A percentile compares a stretch with the other conserved stretches of the same genome.
Conservation (phyloP, 78 protist species). For the Polysphondylium violaceum region DNA sequence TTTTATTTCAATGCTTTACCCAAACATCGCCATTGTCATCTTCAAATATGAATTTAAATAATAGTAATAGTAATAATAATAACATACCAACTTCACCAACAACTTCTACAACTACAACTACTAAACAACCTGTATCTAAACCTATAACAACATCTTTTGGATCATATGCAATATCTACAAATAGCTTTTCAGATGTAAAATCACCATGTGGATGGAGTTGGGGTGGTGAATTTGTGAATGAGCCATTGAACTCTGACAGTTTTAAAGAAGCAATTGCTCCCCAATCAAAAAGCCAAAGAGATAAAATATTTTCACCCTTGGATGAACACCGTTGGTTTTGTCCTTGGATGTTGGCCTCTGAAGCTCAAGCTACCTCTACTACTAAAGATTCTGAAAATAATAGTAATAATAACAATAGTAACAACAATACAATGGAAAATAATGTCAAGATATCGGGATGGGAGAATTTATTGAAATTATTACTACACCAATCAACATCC, state of each 20-base stretch:
- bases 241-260: background rate
- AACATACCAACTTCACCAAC: background rate
- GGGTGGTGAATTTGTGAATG: slow-evolving; percentile 34
- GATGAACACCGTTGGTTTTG: slow-evolving; percentile 75
- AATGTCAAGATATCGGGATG: slow-evolving; percentile 12
- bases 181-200: background rate
- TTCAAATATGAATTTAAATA: background rate
- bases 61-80: background rate
- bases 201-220: slow-evolving; percentile 53
- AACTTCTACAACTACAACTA: slow-evolving; percentile 1
- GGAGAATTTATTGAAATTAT: slow-evolving; percentile 38
- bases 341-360: slow-evolving; percentile 45
- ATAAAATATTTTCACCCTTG: slow-evolving; percentile 54
- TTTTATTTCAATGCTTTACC: background rate
- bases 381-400: background rate
- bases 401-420: background rate
- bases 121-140: background rate
- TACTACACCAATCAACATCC: slow-evolving; percentile 24
- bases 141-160: background rate
- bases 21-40: background rate
- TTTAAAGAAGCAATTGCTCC: slow-evolving; percentile 13
- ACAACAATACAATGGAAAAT: background rate
- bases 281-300: background rate
- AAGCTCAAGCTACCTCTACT: background rate
- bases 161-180: background rate